phyloP scores from a whole-genome alignment of 2,329 filamentous ascomycete species.

The Ceratocystis ficicola region DNA sequence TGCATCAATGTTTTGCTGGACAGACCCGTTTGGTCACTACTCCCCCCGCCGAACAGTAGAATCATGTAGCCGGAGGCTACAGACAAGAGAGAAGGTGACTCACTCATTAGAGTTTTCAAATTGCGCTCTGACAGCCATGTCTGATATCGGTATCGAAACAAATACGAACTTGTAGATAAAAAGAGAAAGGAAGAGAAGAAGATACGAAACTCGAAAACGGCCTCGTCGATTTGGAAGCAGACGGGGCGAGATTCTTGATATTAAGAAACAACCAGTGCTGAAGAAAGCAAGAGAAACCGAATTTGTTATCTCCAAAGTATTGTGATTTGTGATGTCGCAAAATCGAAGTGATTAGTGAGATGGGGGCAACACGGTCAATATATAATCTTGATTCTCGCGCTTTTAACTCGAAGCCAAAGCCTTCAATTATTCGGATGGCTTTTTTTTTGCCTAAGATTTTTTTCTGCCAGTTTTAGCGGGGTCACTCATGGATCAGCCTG shows the following conservation, averaged over 20 bases:
- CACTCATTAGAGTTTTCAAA: conserved; percentile 91
- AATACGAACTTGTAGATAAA: background rate
- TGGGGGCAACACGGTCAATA: background rate
- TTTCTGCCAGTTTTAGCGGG: conserved; percentile 17
- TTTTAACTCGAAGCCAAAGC: no score
- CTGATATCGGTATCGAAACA: conserved; percentile 24
- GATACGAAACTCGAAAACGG: background rate
- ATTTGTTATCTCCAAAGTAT: background rate
- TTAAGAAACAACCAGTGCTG: background rate
- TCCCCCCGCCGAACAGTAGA: background rate
- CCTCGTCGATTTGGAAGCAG: background rate
- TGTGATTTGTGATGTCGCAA: background rate
- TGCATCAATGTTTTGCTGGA: background rate
- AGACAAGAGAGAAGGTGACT: conserved; percentile 28
- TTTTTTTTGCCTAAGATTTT: conserved; percentile 8
- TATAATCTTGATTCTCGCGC: background rate
- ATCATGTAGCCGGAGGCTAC: background rate
- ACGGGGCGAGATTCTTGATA: background rate
- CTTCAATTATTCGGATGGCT: background rate
- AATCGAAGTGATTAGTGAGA: background rate
- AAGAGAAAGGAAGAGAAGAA: background rate
- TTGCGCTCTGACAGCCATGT: conserved; percentile 57
- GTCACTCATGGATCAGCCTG: background rate
- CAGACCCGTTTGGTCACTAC: background rate
- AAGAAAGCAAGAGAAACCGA: background rate